A percentile compares a stretch with the other conserved stretches of the same genome.
phyloP scores from a whole-genome alignment of 2,329 filamentous ascomycete species.

The Karstenula rhodostoma region DNA sequence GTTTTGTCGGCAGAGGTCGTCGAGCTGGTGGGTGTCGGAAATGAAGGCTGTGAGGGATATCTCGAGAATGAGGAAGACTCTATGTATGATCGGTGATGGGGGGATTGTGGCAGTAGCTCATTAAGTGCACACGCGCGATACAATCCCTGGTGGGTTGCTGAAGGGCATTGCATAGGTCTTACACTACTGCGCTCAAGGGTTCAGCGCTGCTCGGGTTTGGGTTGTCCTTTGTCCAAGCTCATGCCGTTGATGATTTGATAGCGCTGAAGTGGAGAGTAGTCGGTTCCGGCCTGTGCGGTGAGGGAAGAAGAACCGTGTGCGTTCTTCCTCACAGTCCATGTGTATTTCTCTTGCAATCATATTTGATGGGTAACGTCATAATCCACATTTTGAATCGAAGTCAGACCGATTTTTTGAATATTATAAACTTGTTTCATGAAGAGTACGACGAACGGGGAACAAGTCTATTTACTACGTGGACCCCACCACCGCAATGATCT shows the following conservation, averaged over 20 bases:
- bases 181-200: not conserved
- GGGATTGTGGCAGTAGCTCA: not conserved
- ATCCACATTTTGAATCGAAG: not conserved
- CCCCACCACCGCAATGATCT: constrained; percentile 3
- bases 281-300: not conserved
- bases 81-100: not conserved
- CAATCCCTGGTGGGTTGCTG: not conserved
- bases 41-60: not conserved
- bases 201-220: not conserved
- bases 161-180: not conserved
- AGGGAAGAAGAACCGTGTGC: not conserved
- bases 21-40: not conserved
- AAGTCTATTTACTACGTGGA: not conserved
- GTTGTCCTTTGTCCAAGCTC: not conserved
- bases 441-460: constrained; percentile 1
- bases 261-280: not conserved
- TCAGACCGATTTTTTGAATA: not conserved
- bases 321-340: not conserved
- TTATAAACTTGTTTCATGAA: constrained; percentile 6
- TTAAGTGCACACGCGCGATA: not conserved
- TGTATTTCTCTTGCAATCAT: not conserved
- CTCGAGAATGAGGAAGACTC: not conserved
- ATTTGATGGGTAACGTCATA: not conserved
- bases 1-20: not conserved
- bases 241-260: not conserved